Evolutionary conservation across 1,284 basidiomycete species (phyloP).

Genomic region (Fomitopsis palustris): DNA sequence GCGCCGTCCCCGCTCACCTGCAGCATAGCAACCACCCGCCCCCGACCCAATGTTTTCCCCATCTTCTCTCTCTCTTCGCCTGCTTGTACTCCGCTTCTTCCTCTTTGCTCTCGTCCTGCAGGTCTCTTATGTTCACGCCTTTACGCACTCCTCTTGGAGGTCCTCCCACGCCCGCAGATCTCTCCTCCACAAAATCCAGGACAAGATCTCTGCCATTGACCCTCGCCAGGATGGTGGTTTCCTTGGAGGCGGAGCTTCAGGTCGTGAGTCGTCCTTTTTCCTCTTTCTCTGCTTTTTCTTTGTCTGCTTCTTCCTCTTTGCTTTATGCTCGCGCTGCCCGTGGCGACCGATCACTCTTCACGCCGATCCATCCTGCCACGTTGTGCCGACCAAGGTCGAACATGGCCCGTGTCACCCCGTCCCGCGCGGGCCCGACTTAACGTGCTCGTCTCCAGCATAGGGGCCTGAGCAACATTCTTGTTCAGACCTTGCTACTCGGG

Average conservation of each 20-base stretch:
- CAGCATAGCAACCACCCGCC: constrained; percentile 16
- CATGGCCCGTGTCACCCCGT: too few relatives aligned
- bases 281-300: not conserved
- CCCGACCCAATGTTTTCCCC: constrained; percentile 12
- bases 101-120: constrained; percentile 17
- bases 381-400: not conserved
- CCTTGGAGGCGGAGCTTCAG: not conserved
- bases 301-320: too few relatives aligned
- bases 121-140: constrained; percentile 14
- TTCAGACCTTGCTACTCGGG: not conserved
- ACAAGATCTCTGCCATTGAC: constrained; percentile 1
- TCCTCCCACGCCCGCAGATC: constrained; percentile 23
- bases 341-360: not conserved
- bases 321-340: not conserved
- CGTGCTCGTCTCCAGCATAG: too few relatives aligned
- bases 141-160: constrained; percentile 19
- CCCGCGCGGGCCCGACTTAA: too few relatives aligned
- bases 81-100: constrained; percentile 14
- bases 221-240: constrained; percentile 3
- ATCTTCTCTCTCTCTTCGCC: constrained; percentile 5
- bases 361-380: not conserved
- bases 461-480: not conserved
- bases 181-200: constrained; percentile 11
- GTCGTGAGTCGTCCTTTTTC: not conserved
- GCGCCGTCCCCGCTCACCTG: constrained; percentile 22